These are phyloP conservation scores for Effrenium voratum DNA, from an alignment of 73 alveolate genomes.

Conservation along the genomic window DNA sequence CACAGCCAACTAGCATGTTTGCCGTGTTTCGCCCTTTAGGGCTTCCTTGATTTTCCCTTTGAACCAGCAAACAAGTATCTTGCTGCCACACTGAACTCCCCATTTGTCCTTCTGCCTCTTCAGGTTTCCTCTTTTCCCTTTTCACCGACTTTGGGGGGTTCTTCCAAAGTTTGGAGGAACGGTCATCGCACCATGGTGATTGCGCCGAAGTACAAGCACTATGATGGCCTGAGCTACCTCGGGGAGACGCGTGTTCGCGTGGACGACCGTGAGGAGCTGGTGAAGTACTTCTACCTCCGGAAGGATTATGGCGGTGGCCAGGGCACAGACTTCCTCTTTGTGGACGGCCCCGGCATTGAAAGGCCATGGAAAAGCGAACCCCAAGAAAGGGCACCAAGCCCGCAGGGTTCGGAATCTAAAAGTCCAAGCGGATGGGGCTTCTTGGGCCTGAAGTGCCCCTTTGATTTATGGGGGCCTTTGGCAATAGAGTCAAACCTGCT, in stretches of 20 bases:
- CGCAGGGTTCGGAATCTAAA: too few species aligned
- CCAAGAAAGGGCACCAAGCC: too few species aligned
- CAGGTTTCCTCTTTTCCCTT: not conserved
- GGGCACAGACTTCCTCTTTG: slow-evolving; percentile 20
- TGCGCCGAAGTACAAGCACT: not conserved
- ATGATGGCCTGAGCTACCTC: not conserved
- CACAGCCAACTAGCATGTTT: not conserved
- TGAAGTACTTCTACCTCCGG: not conserved
- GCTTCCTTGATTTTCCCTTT: not conserved
- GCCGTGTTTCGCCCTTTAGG: not conserved
- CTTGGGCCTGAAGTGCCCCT: too few species aligned
- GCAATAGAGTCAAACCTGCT: too few species aligned
- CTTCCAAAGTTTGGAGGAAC: not conserved
- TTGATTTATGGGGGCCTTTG: too few species aligned
- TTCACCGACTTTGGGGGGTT: not conserved
- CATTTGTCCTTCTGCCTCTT: not conserved
- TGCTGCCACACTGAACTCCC: not conserved
- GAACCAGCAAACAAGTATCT: not conserved
- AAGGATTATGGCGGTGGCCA: slow-evolving; percentile 5
- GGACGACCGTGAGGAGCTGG: not conserved
- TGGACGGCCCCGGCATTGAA: slow-evolving; percentile 17
- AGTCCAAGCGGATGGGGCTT: too few species aligned
- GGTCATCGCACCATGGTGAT: not conserved
- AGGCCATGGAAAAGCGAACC: too few species aligned
- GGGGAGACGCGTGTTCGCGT: not conserved